phyloP scores from a whole-genome alignment of 306 rosid species.

The Castanea sativa region DNA sequence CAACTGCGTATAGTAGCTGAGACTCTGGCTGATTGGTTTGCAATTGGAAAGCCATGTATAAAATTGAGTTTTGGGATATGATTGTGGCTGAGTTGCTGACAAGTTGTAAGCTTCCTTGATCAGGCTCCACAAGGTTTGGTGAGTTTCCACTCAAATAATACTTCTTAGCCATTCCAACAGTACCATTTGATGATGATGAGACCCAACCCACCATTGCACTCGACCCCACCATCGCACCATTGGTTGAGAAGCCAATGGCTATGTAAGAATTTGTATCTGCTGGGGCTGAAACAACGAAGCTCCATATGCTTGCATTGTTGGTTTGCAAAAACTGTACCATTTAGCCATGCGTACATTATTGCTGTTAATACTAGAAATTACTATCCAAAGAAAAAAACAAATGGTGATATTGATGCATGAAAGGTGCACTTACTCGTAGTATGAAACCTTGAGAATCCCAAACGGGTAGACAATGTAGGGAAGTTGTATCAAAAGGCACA shows the following conservation, averaged over 20 bases:
- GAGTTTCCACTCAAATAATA: slow-evolving; percentile 55
- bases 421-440: slow-evolving; percentile 59
- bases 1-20: slow-evolving; percentile 47
- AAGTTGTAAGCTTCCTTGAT: slow-evolving; percentile 48
- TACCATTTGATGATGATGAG: slow-evolving; percentile 32
- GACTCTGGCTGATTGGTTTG: slow-evolving; percentile 36
- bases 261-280: slow-evolving; percentile 45
- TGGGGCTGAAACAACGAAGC: slow-evolving; percentile 68
- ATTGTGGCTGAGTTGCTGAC: slow-evolving; percentile 43
- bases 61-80: slow-evolving; percentile 41
- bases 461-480: slow-evolving; percentile 53
- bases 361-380: not conserved
- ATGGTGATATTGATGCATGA: not conserved
- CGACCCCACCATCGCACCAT: slow-evolving; percentile 67
- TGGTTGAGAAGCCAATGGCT: slow-evolving; percentile 69
- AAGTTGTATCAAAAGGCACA: slow-evolving; percentile 51
- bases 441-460: slow-evolving; percentile 63
- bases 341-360: not conserved
- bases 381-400: no score
- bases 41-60: slow-evolving; percentile 58
- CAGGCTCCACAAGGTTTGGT: slow-evolving; percentile 42
- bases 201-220: slow-evolving; percentile 87
- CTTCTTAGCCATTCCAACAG: slow-evolving; percentile 33
- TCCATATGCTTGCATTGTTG: slow-evolving; percentile 50
- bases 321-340: slow-evolving; percentile 51